A percentile compares a stretch with the other conserved stretches of the same genome.
These are phyloP conservation scores for Physcomitrellopsis africana DNA, from an alignment of 225 moss, liverwort and hornwort species.

Conservation along the genomic window DNA sequence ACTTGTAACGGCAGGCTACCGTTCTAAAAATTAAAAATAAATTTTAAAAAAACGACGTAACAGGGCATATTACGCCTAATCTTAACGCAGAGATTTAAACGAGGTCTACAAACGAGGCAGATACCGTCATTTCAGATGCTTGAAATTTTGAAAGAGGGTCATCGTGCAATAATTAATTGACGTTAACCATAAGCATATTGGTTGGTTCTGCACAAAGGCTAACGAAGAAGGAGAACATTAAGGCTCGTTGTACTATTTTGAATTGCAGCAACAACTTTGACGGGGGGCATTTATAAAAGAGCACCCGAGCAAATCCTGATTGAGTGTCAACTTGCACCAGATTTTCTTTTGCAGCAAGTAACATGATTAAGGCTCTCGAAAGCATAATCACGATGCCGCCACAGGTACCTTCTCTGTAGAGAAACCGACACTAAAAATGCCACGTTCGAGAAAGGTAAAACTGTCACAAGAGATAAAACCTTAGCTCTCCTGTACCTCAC, in stretches of 20 bases:
- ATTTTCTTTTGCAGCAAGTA: neutral
- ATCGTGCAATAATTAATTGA: too few species aligned
- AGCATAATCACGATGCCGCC: neutral
- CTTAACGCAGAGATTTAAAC: too few species aligned
- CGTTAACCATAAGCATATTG: too few species aligned
- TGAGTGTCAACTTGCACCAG: neutral
- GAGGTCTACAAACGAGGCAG: too few species aligned
- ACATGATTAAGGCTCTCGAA: neutral
- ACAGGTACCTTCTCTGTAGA: neutral
- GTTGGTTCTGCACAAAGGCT: too few species aligned
- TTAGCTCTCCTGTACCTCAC: neutral
- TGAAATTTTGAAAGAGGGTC: too few species aligned
- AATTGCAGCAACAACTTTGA: constrained; percentile 13
- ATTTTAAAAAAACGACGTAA: too few species aligned
- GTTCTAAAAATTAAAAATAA: too few species aligned
- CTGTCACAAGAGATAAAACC: neutral
- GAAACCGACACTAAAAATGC: too few species aligned
- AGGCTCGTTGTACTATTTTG: neutral
- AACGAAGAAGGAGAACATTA: neutral
- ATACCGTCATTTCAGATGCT: too few species aligned
- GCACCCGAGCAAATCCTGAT: neutral
- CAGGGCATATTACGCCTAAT: too few species aligned
- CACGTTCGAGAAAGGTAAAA: neutral
- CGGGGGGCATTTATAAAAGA: neutral
- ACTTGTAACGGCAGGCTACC: neutral